These are phyloP conservation scores for Triangularia setosa DNA, from an alignment of 2,329 filamentous ascomycete species.

Conservation along the genomic window DNA sequence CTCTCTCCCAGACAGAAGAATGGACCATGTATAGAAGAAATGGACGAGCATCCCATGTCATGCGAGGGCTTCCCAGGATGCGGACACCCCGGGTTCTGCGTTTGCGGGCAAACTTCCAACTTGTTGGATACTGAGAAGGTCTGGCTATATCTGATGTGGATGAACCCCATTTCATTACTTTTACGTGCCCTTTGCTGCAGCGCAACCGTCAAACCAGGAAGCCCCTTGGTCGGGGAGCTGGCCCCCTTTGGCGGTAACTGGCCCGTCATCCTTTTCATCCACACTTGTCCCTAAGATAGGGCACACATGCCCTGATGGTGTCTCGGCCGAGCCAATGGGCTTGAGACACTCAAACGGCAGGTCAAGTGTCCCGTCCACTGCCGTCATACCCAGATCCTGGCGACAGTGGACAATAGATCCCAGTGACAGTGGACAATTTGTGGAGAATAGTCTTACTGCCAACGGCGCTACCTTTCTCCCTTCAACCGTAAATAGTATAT, in stretches of 20 bases:
- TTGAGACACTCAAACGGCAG: constrained; percentile 1
- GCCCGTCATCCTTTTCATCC: not conserved
- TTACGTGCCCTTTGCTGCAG: constrained; percentile 7
- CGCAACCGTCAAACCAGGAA: not conserved
- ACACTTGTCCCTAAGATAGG: constrained; percentile 1
- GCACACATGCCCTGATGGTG: constrained; percentile 5
- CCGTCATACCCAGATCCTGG: not conserved
- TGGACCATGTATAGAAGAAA: not conserved
- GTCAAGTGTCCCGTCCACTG: not conserved
- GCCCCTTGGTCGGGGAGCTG: not conserved
- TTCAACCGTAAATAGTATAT: not conserved
- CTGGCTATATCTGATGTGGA: constrained; percentile 4
- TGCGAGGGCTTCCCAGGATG: not conserved
- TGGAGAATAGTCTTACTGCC: not conserved
- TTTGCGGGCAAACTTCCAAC: not conserved
- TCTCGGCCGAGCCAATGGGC: constrained; percentile 4
- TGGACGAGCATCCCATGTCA: not conserved
- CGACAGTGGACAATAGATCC: too few species aligned
- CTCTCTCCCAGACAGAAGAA: not conserved
- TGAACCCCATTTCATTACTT: not conserved
- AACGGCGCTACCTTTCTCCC: not conserved
- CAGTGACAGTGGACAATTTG: not conserved
- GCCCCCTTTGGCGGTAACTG: not conserved
- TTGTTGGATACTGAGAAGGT: not conserved
- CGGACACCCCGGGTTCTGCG: constrained; percentile 12